Conservation (phyloP, 805 yeast species). For the Metschnikowia borealis region DNA sequence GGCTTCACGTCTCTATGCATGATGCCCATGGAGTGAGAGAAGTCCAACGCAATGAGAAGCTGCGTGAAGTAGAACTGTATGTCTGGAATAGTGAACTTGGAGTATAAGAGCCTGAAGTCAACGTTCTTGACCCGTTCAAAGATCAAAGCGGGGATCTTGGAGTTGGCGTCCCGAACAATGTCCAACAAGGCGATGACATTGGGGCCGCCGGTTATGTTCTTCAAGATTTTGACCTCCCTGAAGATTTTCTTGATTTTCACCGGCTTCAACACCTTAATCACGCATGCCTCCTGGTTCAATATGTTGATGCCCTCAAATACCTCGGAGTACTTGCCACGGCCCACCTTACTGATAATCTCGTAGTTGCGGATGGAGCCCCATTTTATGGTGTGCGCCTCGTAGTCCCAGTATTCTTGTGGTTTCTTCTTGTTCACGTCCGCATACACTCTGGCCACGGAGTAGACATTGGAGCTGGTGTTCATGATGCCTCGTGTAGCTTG, state of each 20-base stretch:
- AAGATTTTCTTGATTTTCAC: conserved; percentile 88
- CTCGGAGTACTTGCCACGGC: conserved; percentile 94
- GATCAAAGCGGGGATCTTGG: conserved; percentile 80
- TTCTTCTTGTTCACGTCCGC: conserved; percentile 66
- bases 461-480: conserved; percentile 16
- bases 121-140: conserved; percentile 82
- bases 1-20: conserved; percentile 97
- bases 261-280: conserved; percentile 87
- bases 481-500: conserved; percentile 1
- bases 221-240: conserved; percentile 82
- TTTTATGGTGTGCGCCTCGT: conserved; percentile 52
- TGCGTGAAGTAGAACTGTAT: conserved; percentile 81
- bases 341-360: conserved; percentile 80
- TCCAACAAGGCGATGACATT: conserved; percentile 75
- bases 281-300: conserved; percentile 57
- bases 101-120: conserved; percentile 78
- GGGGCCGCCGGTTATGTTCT: conserved; percentile 81
- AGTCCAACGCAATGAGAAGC: conserved; percentile 79
- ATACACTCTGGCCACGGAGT: conserved; percentile 52
- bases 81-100: conserved; percentile 70
- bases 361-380: conserved; percentile 48
- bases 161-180: conserved; percentile 73
- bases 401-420: conserved; percentile 81
- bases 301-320: conserved; percentile 83
- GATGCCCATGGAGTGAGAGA: conserved; percentile 90